Evolutionary conservation across 768 basidiomycete genomes (phyloP).

Genomic region (Amanita polypyramis): DNA sequence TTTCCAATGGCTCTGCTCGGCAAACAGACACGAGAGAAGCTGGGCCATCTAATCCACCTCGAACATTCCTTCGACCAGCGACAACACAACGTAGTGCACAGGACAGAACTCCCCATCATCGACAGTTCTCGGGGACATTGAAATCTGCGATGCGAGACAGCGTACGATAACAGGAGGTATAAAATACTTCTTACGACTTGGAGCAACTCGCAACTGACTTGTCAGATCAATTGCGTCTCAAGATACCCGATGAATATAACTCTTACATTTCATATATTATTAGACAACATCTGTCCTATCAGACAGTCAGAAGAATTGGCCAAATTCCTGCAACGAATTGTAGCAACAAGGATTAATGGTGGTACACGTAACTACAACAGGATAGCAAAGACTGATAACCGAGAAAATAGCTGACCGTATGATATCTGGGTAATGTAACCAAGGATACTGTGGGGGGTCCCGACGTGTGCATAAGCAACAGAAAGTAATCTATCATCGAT

Average conservation of each 20-base stretch:
- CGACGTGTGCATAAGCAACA: slow-evolving; percentile 9
- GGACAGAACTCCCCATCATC: slow-evolving; percentile 2
- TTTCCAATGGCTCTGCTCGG: slow-evolving; percentile 1
- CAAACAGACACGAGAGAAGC: neutral
- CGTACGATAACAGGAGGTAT: neutral
- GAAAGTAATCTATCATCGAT: slow-evolving; percentile 32
- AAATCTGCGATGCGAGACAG: slow-evolving; percentile 8
- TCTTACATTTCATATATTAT: neutral
- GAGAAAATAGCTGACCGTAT: neutral
- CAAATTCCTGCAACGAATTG: slow-evolving; percentile 4
- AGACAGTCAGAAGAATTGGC: neutral
- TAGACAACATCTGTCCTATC: neutral
- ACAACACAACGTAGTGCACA: neutral
- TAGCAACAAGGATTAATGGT: slow-evolving; percentile 7
- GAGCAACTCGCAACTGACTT: neutral
- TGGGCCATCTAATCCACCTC: neutral
- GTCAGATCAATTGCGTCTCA: neutral
- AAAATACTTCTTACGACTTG: neutral
- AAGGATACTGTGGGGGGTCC: slow-evolving; percentile 12
- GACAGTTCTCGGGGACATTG: slow-evolving; percentile 6
- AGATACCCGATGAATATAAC: neutral
- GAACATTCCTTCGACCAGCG: neutral
- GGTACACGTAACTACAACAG: slow-evolving; percentile 11
- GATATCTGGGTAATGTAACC: slow-evolving; percentile 7
- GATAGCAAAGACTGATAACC: slow-evolving; percentile 15